phyloP scores from a whole-genome alignment of 2,329 filamentous ascomycete genomes.

The Knufia fluminis region DNA sequence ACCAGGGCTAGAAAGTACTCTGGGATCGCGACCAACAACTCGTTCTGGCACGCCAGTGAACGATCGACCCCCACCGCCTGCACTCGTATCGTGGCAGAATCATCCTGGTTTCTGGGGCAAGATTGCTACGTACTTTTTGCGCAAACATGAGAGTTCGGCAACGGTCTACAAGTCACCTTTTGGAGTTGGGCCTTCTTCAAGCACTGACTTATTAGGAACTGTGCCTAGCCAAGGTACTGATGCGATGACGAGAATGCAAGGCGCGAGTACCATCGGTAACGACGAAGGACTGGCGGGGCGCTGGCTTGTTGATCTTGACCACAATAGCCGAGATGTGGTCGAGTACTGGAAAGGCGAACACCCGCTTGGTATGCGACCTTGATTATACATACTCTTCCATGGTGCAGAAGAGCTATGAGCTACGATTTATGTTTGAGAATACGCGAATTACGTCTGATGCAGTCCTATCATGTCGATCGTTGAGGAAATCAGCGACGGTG shows the following conservation, averaged over 20 bases:
- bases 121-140: slow-evolving; percentile 19
- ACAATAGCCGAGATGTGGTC: neutral
- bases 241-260: slow-evolving; percentile 3
- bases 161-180: slow-evolving; percentile 21
- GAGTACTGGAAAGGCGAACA: slow-evolving; percentile 9
- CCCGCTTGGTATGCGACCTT: slow-evolving; percentile 8
- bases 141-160: slow-evolving; percentile 17
- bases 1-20: slow-evolving; percentile 11
- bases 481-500: too few species aligned
- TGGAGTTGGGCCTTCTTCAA: slow-evolving; percentile 2
- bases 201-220: neutral
- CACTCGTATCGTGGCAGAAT: slow-evolving; percentile 17
- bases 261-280: slow-evolving; percentile 8
- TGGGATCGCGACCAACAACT: slow-evolving; percentile 17
- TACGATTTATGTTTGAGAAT: neutral
- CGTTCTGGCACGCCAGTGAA: slow-evolving; percentile 18
- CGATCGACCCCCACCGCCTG: slow-evolving; percentile 16
- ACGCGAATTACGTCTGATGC: too few species aligned
- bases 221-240: neutral
- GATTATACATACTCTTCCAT: neutral
- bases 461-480: too few species aligned
- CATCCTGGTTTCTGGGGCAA: slow-evolving; percentile 22
- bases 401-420: neutral
- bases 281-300: slow-evolving; percentile 6
- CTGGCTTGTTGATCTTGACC: slow-evolving; percentile 1